Conservation (phyloP, 2,329 filamentous ascomycete species). For the Fusarium lateritium region DNA sequence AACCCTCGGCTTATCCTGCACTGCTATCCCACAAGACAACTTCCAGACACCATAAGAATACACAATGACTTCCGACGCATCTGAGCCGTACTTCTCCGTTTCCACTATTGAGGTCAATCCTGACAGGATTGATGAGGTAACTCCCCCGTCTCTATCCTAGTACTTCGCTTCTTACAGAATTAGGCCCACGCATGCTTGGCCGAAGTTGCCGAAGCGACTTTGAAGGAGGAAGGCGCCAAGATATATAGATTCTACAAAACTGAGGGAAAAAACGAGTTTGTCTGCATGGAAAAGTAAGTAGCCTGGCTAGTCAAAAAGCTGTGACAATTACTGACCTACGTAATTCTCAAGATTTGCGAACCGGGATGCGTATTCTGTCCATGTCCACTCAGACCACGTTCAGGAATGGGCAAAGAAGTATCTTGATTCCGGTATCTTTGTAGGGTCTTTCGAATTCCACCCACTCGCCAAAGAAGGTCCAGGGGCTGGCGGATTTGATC, state of each 20-base stretch:
- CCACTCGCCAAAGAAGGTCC: constrained; percentile 6
- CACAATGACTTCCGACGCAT: neutral
- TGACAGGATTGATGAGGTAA: constrained; percentile 3
- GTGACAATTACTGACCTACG: neutral
- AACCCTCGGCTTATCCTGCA: too few relatives aligned
- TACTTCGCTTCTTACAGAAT: too few relatives aligned
- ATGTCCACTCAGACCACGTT: constrained; percentile 20
- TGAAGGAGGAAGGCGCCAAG: constrained; percentile 13
- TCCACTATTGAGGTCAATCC: constrained; percentile 19
- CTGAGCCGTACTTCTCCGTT: constrained; percentile 16
- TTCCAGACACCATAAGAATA: neutral
- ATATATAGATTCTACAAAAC: constrained; percentile 30
- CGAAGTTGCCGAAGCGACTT: constrained; percentile 18
- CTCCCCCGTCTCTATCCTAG: too few relatives aligned
- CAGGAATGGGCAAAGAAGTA: constrained; percentile 24
- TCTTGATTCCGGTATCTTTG: constrained; percentile 21
- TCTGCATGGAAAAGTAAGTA: constrained; percentile 19
- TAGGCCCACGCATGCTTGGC: constrained; percentile 7
- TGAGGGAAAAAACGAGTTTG: constrained; percentile 14
- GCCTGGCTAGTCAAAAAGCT: neutral
- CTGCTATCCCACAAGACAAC: too few relatives aligned
- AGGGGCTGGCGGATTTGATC: constrained; percentile 24
- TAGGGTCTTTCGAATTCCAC: constrained; percentile 16
- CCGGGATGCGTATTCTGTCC: constrained; percentile 12
- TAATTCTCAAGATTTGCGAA: neutral